Base-by-base conservation (phyloP, 1,139 yeast genomes). In the Zygotorulaspora mrakii region DNA sequence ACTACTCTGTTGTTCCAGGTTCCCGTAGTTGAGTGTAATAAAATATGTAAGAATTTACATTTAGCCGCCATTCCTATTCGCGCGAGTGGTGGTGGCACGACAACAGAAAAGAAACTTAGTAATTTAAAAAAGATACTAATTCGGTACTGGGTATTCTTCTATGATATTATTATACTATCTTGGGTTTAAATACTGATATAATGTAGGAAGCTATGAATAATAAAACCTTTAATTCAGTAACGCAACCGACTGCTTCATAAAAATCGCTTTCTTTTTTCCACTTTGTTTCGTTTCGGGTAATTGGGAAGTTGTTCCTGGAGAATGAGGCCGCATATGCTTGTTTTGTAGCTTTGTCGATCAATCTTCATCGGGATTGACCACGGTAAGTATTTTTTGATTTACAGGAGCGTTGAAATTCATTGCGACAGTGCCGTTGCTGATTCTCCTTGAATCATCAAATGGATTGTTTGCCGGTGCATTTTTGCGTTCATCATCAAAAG, bases 301-400 rank as follows among this genome's bases (percentile, higher is more conserved):
- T n/a, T n/a, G n/a, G n/a, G n/a, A n/a, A n/a, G n/a, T n/a, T n/a
- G n/a, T n/a, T n/a, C n/a, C n/a, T n/a, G n/a, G n/a, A n/a, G n/a
- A n/a, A n/a, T n/a, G n/a, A n/a, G n/a, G n/a, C n/a, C n/a, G n/a
- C 18, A 27, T 13, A 10, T 20, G 16, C 21, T 27, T 5, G n/a
- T 25, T 25, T 25, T 9, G 17, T 4, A n/a, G 13, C 16, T 28
- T 18, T 28, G 20, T 17, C 14, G 28, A 10, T 39, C 31, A 39
- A 29, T 43, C 49, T 39, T 53, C 57, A 39, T 60, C 64, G 3
- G 64, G 64, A 28, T 60, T 60, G n/a, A 59, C 64, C 14, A 60
- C 57, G 3, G 64, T 60, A 14, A 60, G 42, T n/a, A 49, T 46
- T 27, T 57, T 55, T 8, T 43, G 53, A 14, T 43, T 46, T 14